Evolutionary conservation across 2,329 filamentous ascomycete genomes (phyloP).

Genomic region (Emergomyces orientalis): DNA sequence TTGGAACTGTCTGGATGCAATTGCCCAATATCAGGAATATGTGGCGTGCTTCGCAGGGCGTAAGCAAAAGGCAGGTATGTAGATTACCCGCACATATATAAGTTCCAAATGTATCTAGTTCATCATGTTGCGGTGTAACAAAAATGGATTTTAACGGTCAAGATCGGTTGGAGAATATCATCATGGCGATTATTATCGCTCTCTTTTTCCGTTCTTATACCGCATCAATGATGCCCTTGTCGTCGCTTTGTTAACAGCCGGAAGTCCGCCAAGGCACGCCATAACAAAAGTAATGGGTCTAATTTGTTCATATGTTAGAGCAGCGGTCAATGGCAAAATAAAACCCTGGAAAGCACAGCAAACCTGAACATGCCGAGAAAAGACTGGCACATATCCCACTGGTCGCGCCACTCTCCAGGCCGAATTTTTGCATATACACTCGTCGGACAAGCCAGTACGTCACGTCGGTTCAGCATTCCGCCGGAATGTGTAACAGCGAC

Average conservation of each 20-base stretch:
- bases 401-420: too few relatives aligned
- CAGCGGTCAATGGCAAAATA: too few relatives aligned
- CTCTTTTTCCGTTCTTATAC: background rate
- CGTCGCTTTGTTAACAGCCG: background rate
- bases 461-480: too few relatives aligned
- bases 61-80: background rate
- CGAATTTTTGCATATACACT: too few relatives aligned
- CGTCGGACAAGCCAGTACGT: too few relatives aligned
- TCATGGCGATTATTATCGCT: background rate
- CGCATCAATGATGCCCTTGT: background rate
- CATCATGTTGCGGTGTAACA: background rate
- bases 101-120: too few relatives aligned
- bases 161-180: background rate
- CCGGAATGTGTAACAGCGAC: too few relatives aligned
- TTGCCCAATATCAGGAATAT: background rate
- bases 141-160: background rate
- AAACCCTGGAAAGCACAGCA: too few relatives aligned
- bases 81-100: background rate
- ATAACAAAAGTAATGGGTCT: background rate
- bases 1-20: background rate
- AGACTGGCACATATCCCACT: too few relatives aligned
- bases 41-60: background rate
- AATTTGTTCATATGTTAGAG: background rate
- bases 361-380: background rate
- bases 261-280: background rate